Conservation (phyloP, 23 red algal species). For the Gracilariopsis chorda region DNA sequence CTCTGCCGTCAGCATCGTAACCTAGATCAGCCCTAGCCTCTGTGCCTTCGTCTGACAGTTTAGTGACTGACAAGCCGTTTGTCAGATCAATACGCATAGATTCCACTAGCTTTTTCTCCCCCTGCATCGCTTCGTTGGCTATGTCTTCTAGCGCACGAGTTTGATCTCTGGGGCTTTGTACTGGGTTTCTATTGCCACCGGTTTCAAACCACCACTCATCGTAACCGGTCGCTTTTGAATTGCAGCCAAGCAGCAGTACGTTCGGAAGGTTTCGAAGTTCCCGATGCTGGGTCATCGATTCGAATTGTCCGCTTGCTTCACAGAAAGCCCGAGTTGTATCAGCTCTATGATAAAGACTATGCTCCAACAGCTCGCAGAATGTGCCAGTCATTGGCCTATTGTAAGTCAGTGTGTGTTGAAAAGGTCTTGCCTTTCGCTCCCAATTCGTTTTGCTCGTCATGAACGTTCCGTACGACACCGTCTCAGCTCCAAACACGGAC, state of each 20-base stretch:
- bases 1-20: not conserved
- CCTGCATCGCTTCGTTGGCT: slow-evolving; percentile 8
- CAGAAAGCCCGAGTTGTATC: slow-evolving; percentile 75
- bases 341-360: slow-evolving; percentile 20
- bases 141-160: not conserved
- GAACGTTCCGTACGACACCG: slow-evolving; percentile 54
- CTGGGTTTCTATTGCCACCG: not conserved
- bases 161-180: not conserved
- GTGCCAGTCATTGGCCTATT: not conserved
- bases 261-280: slow-evolving; percentile 70
- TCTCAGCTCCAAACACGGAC: slow-evolving; percentile 64
- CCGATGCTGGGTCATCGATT: slow-evolving; percentile 69
- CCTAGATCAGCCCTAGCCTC: not conserved
- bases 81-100: slow-evolving; percentile 38
- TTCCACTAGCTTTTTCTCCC: slow-evolving; percentile 35
- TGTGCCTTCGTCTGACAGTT: not conserved
- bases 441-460: slow-evolving; percentile 48
- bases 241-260: slow-evolving; percentile 62
- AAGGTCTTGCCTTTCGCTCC: slow-evolving; percentile 50
- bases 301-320: slow-evolving; percentile 56
- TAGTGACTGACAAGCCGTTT: slow-evolving; percentile 20
- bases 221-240: slow-evolving; percentile 29
- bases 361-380: slow-evolving; percentile 49
- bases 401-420: slow-evolving; percentile 63
- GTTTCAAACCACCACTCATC: slow-evolving; percentile 54